These are phyloP conservation scores for Wickerhamiella domercqiae DNA, from an alignment of 805 yeast species.

Conservation along the genomic window DNA sequence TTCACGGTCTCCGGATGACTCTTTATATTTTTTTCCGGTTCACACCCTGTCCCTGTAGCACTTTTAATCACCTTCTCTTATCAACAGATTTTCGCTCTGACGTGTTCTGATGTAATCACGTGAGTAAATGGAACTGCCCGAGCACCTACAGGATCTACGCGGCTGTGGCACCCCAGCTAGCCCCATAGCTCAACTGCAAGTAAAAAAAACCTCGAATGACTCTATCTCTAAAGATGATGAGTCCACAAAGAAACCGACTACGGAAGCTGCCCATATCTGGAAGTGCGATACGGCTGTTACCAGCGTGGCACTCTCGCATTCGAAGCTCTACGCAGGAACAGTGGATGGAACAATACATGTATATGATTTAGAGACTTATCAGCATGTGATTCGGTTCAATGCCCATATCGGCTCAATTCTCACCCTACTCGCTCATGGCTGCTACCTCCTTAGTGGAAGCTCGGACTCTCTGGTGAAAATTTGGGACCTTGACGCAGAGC, in stretches of 20 bases:
- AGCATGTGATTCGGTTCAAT: constrained; percentile 34
- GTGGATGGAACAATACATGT: constrained; percentile 69
- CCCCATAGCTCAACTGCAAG: no score
- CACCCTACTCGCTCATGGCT: constrained; percentile 31
- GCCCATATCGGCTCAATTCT: constrained; percentile 68
- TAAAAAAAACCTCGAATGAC: no score
- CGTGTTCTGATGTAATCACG: no score
- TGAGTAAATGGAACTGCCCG: no score
- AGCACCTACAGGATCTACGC: no score
- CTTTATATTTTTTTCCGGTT: no score
- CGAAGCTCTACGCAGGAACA: constrained; percentile 65
- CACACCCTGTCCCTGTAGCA: no score
- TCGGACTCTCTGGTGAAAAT: constrained; percentile 79
- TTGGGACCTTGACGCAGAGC: constrained; percentile 32
- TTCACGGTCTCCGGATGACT: no score
- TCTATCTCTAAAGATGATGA: no score
- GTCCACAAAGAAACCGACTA: neutral
- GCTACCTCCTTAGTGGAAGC: constrained; percentile 72
- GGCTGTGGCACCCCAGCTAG: no score
- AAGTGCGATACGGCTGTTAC: constrained; percentile 54
- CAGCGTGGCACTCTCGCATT: constrained; percentile 29
- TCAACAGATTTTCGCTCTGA: no score
- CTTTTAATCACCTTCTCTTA: no score
- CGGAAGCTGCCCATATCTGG: constrained; percentile 51
- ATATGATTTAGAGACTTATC: constrained; percentile 51